Evolutionary conservation across 495 filamentous ascomycete species (phyloP).

Genomic region (Tetracladium setigerum): DNA sequence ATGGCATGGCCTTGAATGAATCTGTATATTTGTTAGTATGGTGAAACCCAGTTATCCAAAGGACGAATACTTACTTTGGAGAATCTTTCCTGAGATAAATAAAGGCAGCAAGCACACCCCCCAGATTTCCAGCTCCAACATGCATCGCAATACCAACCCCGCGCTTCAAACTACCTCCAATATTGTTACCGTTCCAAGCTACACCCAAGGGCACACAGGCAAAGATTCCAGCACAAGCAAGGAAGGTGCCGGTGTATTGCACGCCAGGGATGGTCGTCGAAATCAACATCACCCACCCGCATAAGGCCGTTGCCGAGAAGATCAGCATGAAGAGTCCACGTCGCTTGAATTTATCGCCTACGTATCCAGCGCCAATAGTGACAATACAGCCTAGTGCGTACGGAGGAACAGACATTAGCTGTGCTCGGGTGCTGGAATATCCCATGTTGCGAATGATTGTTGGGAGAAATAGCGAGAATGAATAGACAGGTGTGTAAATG

Average conservation of each 20-base stretch:
- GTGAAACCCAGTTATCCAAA: neutral
- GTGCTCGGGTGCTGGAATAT: constrained; percentile 15
- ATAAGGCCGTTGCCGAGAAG: constrained; percentile 58
- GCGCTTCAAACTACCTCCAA: constrained; percentile 70
- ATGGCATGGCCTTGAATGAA: constrained; percentile 42
- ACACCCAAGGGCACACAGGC: constrained; percentile 65
- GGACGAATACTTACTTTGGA: constrained; percentile 43
- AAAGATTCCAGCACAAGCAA: constrained; percentile 68
- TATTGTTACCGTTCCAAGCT: constrained; percentile 77
- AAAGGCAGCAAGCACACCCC: constrained; percentile 60
- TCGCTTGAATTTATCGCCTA: constrained; percentile 43
- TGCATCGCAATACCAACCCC: constrained; percentile 74
- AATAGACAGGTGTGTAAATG: constrained; percentile 4
- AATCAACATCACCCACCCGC: constrained; percentile 74
- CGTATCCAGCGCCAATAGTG: constrained; percentile 37
- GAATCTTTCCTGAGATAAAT: constrained; percentile 50
- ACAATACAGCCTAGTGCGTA: constrained; percentile 15
- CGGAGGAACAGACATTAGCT: constrained; percentile 16
- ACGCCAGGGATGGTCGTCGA: constrained; percentile 49
- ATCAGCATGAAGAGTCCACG: constrained; percentile 62
- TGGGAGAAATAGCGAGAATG: constrained; percentile 12
- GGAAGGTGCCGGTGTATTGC: constrained; percentile 75
- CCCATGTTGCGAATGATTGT: constrained; percentile 19
- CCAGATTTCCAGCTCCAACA: constrained; percentile 70
- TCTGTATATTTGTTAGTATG: neutral